phyloP scores from a whole-genome alignment of 441 rosid genomes.

The Erodium trifolium region DNA sequence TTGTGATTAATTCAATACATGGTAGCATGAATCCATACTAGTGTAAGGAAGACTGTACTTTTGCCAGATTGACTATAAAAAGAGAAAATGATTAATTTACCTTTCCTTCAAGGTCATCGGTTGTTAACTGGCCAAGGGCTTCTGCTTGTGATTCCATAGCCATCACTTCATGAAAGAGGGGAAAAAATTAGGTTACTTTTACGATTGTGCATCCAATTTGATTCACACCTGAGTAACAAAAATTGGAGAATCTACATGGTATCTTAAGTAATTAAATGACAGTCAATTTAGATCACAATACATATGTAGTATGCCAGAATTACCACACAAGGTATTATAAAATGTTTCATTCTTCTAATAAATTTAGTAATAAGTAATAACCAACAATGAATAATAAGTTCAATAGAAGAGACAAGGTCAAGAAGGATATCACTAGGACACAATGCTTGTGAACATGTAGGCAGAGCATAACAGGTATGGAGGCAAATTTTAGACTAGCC shows the following conservation, averaged over 20 bases:
- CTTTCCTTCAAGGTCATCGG: slow-evolving; percentile 68
- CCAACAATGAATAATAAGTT: not conserved
- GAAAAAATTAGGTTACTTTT: slow-evolving; percentile 12
- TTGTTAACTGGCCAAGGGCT: slow-evolving; percentile 56
- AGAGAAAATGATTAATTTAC: slow-evolving; percentile 24
- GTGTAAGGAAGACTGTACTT: not conserved
- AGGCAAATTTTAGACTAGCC: not conserved
- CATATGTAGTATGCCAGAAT: not conserved
- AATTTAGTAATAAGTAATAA: not conserved
- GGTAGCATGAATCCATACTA: not conserved
- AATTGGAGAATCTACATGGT: not conserved
- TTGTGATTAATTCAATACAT: not conserved
- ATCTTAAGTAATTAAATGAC: not conserved
- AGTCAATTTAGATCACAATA: not conserved
- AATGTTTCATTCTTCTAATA: not conserved
- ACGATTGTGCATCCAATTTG: not conserved
- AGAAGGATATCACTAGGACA: not conserved
- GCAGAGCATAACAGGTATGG: not conserved
- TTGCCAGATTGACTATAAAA: slow-evolving; percentile 8
- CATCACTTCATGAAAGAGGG: slow-evolving; percentile 34
- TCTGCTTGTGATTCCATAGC: slow-evolving; percentile 67
- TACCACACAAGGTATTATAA: no score
- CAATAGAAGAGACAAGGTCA: not conserved
- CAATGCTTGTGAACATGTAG: not conserved
- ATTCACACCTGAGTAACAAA: not conserved